Conservation (phyloP, 176 grass and related monocot species). For the Canna indica region DNA sequence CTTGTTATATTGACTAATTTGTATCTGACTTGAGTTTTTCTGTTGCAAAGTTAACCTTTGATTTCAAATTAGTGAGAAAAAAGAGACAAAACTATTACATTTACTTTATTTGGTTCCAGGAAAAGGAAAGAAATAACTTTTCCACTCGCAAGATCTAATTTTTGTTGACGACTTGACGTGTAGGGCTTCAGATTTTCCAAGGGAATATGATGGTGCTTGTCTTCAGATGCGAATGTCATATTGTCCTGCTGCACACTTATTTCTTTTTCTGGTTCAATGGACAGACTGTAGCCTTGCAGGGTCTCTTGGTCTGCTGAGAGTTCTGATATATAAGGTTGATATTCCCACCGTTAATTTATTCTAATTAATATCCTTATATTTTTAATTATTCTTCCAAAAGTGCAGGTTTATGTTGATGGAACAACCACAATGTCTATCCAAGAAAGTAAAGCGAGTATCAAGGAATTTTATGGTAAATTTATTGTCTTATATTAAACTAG, state of each 20-base stretch:
- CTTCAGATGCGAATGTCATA: slow-evolving; percentile 94
- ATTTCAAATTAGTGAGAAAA: too few relatives aligned
- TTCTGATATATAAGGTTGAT: slow-evolving; percentile 80
- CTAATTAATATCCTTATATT: not conserved
- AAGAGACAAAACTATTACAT: too few relatives aligned
- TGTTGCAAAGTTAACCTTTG: too few relatives aligned
- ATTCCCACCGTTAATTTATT: not conserved
- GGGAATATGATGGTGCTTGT: slow-evolving; percentile 77
- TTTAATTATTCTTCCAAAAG: not conserved
- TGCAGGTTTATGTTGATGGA: slow-evolving; percentile 82
- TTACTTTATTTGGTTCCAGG: too few relatives aligned
- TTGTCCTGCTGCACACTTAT: slow-evolving; percentile 75
- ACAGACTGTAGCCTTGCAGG: slow-evolving; percentile 87
- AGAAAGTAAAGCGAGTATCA: slow-evolving; percentile 87
- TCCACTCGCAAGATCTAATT: not conserved
- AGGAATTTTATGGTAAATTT: slow-evolving; percentile 72
- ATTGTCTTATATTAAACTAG: not conserved
- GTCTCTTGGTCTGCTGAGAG: slow-evolving; percentile 65
- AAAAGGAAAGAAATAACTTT: too few relatives aligned
- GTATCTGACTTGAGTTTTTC: too few relatives aligned
- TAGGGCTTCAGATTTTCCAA: slow-evolving; percentile 76
- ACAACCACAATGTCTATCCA: slow-evolving; percentile 86
- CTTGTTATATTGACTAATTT: too few relatives aligned
- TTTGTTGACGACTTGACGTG: not conserved
- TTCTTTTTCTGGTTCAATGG: slow-evolving; percentile 88